phyloP scores from a whole-genome alignment of 2,329 filamentous ascomycete species.

The Bretziella fagacearum region DNA sequence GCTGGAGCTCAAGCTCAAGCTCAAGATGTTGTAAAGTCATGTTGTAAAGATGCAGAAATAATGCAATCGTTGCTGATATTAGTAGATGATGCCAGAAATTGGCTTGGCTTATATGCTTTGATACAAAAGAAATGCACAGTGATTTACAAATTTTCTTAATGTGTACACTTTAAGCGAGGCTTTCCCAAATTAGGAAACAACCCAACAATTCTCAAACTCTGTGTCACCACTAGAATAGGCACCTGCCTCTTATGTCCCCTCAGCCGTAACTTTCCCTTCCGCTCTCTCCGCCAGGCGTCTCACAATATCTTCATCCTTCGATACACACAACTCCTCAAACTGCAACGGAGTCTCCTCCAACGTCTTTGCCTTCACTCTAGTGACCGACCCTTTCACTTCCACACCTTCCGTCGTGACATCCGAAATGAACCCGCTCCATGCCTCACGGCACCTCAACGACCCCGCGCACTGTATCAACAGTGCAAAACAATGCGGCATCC shows the following conservation, averaged over 20 bases:
- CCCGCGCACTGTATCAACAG: slow-evolving; percentile 34
- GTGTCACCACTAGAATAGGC: neutral
- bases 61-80: too few species aligned
- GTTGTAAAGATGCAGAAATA: neutral
- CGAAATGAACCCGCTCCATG: slow-evolving; percentile 40
- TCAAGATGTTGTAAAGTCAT: neutral
- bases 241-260: neutral
- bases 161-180: too few species aligned
- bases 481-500: slow-evolving; percentile 64
- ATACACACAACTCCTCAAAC: slow-evolving; percentile 23
- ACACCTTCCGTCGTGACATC: slow-evolving; percentile 23
- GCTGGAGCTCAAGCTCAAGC: neutral
- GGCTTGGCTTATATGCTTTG: neutral
- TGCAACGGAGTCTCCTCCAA: slow-evolving; percentile 31
- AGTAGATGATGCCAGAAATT: too few species aligned
- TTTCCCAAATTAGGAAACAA: too few species aligned
- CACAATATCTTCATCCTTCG: neutral
- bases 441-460: slow-evolving; percentile 31
- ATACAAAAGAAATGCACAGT: neutral
- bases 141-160: too few species aligned
- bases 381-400: slow-evolving; percentile 25
- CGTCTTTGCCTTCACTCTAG: slow-evolving; percentile 32
- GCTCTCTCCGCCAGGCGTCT: neutral
- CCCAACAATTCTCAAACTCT: too few species aligned
- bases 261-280: neutral